Evolutionary conservation across 495 filamentous ascomycete genomes (phyloP), one percentile per base, ranked within the genome.

Genomic region (Neurospora africana): DNA sequence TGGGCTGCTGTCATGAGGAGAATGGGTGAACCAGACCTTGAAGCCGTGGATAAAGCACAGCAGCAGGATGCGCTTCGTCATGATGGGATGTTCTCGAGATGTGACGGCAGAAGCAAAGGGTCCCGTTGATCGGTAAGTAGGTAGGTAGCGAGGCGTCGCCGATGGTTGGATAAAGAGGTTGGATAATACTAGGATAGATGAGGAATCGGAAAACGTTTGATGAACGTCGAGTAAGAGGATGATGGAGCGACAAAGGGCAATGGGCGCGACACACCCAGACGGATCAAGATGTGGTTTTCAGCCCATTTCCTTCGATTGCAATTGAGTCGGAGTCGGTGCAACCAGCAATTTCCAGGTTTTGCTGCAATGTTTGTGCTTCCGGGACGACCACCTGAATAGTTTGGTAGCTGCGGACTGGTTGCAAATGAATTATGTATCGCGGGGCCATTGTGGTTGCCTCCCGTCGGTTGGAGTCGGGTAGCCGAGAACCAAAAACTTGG

Each of bases 41-140:
- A 98, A 98, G 15, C 95, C 95, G 77, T 98, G 95, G 58, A 98
- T 90, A 82, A 97, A 97, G 78, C 92, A 93, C 15, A 98, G 85
- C 1, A 98, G 82, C 10, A 98, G 81, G 17, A 92, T 96, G 74
- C 91, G 94, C 79, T 89, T 89, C 90, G 91, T 93, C 39, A 75
- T 84, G 27, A 19, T 41, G 69, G 19, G n/a, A 41, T 4, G 19
- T 41, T 15, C 0, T 53, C 44, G 21, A 23, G 21, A 53, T 53
- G 68, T 17, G 19, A 68, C 33, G 67, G 38, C 15, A 58, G 10
- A 72, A 21, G 17, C 17, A 23, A 39, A 53, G n/a, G 36, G 3
- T 21, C 21, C 35, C 5, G 23, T 39, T 70, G 33, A 39, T 21
- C 19, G 6, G 36, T 33, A 68, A 8, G 36, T 33, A 68, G 68